Percentiles rank a stretch among this genome's conserved stretches.
These are phyloP conservation scores for Trametes coccinea DNA, from an alignment of 768 basidiomycete genomes.

Conservation along the genomic window DNA sequence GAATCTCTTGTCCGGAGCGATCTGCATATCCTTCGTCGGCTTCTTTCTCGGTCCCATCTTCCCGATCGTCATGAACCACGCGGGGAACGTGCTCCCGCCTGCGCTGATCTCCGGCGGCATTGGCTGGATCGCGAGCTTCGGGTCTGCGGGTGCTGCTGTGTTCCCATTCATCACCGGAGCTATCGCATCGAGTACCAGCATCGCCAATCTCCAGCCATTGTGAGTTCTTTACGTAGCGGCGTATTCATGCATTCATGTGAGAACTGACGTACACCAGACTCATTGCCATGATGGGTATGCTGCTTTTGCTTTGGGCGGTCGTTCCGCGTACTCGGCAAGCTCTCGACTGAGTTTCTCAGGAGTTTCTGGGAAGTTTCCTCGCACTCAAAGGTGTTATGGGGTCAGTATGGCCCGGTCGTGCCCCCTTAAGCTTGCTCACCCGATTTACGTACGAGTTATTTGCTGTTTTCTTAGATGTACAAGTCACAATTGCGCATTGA, in stretches of 20 bases:
- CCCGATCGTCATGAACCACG: conserved; percentile 43
- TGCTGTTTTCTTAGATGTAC: too few relatives aligned
- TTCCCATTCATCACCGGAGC: conserved; percentile 54
- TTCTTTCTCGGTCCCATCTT: conserved; percentile 52
- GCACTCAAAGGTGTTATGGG: too few relatives aligned
- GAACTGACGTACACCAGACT: conserved; percentile 2
- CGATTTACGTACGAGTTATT: too few relatives aligned
- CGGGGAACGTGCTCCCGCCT: conserved; percentile 43
- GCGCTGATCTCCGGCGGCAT: conserved; percentile 43
- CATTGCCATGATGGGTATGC: conserved; percentile 24
- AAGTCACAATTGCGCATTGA: too few relatives aligned
- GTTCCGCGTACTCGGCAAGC: conserved; percentile 17
- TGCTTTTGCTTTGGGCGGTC: conserved; percentile 23
- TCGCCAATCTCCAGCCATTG: conserved; percentile 49
- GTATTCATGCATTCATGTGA: background rate
- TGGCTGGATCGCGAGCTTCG: conserved; percentile 55
- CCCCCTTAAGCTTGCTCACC: too few relatives aligned
- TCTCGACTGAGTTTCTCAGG: background rate
- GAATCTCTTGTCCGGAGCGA: conserved; percentile 49
- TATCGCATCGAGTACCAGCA: conserved; percentile 43
- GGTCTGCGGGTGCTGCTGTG: conserved; percentile 49
- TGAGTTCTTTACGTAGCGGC: conserved; percentile 30
- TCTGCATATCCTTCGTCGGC: conserved; percentile 56
- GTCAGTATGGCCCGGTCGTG: too few relatives aligned
- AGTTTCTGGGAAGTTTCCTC: too few relatives aligned